Evolutionary conservation across 176 grass and related monocot genomes (phyloP).

Genomic region (Eleusine coracana): DNA sequence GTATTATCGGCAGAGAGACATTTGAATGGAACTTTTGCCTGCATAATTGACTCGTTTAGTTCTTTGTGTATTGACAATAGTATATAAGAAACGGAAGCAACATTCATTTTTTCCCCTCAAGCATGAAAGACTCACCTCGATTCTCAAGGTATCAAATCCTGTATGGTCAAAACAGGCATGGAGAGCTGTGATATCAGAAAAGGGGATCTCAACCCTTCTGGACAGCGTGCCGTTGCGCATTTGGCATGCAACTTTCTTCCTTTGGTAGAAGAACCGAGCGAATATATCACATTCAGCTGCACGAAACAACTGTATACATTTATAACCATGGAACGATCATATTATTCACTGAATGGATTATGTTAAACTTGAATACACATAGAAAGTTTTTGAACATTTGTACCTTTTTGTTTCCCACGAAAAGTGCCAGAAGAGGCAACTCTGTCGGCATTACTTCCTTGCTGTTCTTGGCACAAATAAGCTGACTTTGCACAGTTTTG

Average conservation of each 20-base stretch:
- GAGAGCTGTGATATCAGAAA: conserved; percentile 9
- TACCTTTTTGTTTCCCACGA: background rate
- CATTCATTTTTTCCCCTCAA: background rate
- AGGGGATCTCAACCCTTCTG: conserved; percentile 6
- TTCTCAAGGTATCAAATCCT: background rate
- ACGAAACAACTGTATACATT: background rate
- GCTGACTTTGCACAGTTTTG: background rate
- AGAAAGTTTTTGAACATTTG: background rate
- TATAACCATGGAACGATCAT: background rate
- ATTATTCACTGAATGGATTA: background rate
- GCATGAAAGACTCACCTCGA: background rate
- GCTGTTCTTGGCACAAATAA: background rate
- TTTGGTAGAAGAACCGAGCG: background rate
- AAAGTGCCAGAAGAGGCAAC: background rate
- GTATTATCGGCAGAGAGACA: background rate
- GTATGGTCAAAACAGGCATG: background rate
- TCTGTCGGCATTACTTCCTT: background rate
- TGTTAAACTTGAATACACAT: too few relatives aligned
- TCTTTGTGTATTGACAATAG: background rate
- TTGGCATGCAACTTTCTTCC: background rate
- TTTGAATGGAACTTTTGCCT: background rate
- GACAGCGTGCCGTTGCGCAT: background rate
- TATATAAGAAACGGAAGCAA: background rate
- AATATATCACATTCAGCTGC: background rate
- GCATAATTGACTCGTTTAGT: background rate